Evolutionary conservation across 2,329 filamentous ascomycete genomes (phyloP).

Genomic region (Monilinia vaccinii-corymbosi): DNA sequence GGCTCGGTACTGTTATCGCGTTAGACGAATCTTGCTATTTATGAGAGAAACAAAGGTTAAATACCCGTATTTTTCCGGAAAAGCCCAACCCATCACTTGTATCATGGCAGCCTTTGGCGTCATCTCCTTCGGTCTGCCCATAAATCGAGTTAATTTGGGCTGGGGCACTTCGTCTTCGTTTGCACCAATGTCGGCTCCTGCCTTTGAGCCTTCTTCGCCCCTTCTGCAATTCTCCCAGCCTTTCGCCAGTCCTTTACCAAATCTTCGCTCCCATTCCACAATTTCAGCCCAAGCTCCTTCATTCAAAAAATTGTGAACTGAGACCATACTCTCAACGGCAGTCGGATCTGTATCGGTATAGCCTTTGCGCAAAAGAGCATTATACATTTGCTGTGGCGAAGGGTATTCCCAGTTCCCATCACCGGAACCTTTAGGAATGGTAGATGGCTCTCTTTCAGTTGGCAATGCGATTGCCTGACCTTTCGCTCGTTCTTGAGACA

Average conservation of each 20-base stretch:
- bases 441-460: conserved; percentile 72
- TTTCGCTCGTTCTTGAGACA: conserved; percentile 70
- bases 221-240: conserved; percentile 67
- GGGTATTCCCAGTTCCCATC: conserved; percentile 93
- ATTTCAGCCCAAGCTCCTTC: conserved; percentile 97
- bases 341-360: conserved; percentile 91
- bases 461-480: conserved; percentile 68
- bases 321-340: conserved; percentile 93
- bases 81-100: conserved; percentile 68
- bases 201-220: conserved; percentile 57
- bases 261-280: conserved; percentile 84
- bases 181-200: conserved; percentile 36
- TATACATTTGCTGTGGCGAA: conserved; percentile 99
- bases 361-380: conserved; percentile 90
- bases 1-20: conserved; percentile 54
- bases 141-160: conserved; percentile 76
- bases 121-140: conserved; percentile 78
- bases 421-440: conserved; percentile 79
- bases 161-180: conserved; percentile 45
- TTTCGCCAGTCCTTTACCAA: conserved; percentile 59
- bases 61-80: conserved; percentile 70
- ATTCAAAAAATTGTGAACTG: conserved; percentile 96
- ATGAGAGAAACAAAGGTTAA: conserved; percentile 26
- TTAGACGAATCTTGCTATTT: neutral
- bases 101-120: conserved; percentile 87